Evolutionary conservation across 208 protist genomes (phyloP).

Genomic region (Crithidia sp.): DNA sequence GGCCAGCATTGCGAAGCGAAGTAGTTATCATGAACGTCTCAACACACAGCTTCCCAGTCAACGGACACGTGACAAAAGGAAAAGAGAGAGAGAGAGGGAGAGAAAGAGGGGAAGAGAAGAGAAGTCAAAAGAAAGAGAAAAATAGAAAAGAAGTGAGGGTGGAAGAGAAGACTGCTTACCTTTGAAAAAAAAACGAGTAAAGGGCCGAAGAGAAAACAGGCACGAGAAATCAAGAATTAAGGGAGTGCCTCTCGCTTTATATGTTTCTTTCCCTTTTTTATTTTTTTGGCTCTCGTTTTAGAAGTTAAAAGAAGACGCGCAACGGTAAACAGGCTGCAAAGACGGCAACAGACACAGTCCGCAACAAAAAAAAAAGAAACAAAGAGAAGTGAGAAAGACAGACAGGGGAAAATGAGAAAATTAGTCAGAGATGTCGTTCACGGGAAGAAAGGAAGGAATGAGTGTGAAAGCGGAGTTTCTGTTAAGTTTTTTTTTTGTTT

Average conservation of each 20-base stretch:
- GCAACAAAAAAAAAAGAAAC: not conserved
- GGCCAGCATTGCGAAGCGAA: not conserved
- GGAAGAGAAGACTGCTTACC: slow-evolving; percentile 6
- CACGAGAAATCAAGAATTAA: not conserved
- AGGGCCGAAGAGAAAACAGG: not conserved
- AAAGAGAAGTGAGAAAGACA: not conserved
- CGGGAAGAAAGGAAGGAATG: no score
- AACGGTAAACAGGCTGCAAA: no score
- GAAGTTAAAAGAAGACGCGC: no score
- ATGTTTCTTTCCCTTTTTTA: no score
- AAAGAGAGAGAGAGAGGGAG: slow-evolving; percentile 11
- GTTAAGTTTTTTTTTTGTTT: no score
- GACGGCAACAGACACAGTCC: no score
- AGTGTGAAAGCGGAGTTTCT: no score
- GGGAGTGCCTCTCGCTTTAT: no score
- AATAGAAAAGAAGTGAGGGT: slow-evolving; percentile 6
- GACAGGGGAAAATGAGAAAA: no score
- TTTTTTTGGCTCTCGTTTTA: no score
- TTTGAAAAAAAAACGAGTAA: no score
- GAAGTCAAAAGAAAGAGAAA: slow-evolving; percentile 10
- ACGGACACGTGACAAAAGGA: not conserved
- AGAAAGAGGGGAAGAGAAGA: not conserved
- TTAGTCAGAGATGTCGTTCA: no score
- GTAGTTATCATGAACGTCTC: slow-evolving; percentile 12
- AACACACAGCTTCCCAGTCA: not conserved